These are phyloP conservation scores for Beta corolliflora DNA, from an alignment of 179 eudicot species.

Conservation along the genomic window DNA sequence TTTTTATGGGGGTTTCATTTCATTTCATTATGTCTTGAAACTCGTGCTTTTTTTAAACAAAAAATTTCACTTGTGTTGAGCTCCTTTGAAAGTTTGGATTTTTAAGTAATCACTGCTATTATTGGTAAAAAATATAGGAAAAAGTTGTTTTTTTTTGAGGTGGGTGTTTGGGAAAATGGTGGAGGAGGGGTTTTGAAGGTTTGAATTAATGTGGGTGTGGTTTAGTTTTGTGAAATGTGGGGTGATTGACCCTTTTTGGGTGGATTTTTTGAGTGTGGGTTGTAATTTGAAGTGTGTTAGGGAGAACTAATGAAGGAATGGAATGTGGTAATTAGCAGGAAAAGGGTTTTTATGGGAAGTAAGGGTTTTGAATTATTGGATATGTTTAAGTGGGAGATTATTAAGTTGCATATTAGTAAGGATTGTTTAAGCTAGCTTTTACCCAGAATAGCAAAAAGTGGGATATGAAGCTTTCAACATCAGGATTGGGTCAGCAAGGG, in stretches of 20 bases:
- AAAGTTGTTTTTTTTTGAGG: conserved; percentile 13
- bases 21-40: conserved; percentile 32
- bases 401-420: conserved; percentile 33
- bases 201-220: conserved; percentile 30
- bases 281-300: neutral
- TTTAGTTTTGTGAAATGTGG: conserved; percentile 35
- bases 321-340: conserved; percentile 42
- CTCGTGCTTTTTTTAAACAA: conserved; percentile 24
- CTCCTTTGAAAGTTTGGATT: conserved; percentile 6
- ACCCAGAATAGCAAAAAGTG: conserved; percentile 33
- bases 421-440: conserved; percentile 42
- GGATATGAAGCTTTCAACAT: conserved; percentile 97
- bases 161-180: conserved; percentile 27
- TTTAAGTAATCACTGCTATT: conserved; percentile 7
- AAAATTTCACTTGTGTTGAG: neutral
- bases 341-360: conserved; percentile 34
- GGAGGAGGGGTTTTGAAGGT: neutral
- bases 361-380: conserved; percentile 36
- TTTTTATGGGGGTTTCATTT: neutral
- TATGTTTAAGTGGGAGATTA: conserved; percentile 41
- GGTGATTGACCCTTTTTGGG: conserved; percentile 20
- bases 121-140: neutral
- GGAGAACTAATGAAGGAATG: conserved; percentile 31
- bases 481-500: conserved; percentile 77
- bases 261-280: conserved; percentile 18